Evolutionary conservation across 257 asterid species (phyloP).

Genomic region (Anisodus tanguticus): DNA sequence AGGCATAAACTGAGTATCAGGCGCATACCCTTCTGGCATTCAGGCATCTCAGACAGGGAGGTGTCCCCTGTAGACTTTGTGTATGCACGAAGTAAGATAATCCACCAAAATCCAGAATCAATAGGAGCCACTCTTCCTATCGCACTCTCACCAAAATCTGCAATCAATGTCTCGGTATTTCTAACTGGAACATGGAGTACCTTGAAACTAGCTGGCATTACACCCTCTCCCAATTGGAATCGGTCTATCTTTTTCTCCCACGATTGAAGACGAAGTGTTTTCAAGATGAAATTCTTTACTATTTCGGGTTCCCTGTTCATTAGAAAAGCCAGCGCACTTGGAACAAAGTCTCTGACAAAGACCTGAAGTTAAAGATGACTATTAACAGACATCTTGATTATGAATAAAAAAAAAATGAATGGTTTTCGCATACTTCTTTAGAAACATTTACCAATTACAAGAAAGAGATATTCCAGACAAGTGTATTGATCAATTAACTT

Average conservation of each 20-base stretch:
- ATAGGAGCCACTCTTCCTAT: slow-evolving; percentile 84
- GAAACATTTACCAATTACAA: background rate
- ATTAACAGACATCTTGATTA: slow-evolving; percentile 28
- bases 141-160: slow-evolving; percentile 82
- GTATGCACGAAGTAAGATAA: slow-evolving; percentile 70
- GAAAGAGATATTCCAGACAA: background rate
- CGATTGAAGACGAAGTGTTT: slow-evolving; percentile 77
- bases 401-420: background rate
- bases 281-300: slow-evolving; percentile 65
- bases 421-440: background rate
- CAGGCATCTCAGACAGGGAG: slow-evolving; percentile 70
- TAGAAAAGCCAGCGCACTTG: slow-evolving; percentile 73
- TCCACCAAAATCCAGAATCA: slow-evolving; percentile 90
- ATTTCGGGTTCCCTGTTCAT: slow-evolving; percentile 76
- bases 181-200: slow-evolving; percentile 69
- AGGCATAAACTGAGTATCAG: slow-evolving; percentile 73
- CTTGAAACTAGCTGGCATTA: slow-evolving; percentile 81
- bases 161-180: slow-evolving; percentile 64
- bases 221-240: slow-evolving; percentile 76
- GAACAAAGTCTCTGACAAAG: slow-evolving; percentile 77
- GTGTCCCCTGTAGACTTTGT: slow-evolving; percentile 75
- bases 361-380: slow-evolving; percentile 46
- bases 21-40: slow-evolving; percentile 78
- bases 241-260: slow-evolving; percentile 81
- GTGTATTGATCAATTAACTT: background rate